Conservation (phyloP, 176 grass and related monocot species). For the Raddia guianensis region DNA sequence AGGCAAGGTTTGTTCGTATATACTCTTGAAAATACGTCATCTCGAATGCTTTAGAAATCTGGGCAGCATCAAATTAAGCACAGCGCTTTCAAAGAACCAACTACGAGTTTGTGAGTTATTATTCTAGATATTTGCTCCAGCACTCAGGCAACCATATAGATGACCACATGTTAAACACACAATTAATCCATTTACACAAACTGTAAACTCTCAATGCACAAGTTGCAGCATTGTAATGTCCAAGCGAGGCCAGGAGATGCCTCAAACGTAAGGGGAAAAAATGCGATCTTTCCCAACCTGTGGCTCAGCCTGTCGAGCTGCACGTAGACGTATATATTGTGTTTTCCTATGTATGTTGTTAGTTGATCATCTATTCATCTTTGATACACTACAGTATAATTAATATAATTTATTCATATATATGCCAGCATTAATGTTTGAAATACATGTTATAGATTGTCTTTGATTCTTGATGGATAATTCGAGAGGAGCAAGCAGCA, state of each 20-base stretch:
- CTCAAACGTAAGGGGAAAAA: neutral
- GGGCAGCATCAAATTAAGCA: neutral
- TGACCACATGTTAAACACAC: neutral
- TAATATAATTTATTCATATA: too few relatives aligned
- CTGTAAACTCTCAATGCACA: neutral
- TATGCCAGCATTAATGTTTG: too few relatives aligned
- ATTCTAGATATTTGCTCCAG: neutral
- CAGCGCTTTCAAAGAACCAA: neutral
- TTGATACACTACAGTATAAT: too few relatives aligned
- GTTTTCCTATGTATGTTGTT: too few relatives aligned
- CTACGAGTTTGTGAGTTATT: neutral
- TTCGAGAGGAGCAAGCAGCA: too few relatives aligned
- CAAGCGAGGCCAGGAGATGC: neutral
- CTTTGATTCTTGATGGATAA: too few relatives aligned
- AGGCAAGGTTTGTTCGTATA: too few relatives aligned
- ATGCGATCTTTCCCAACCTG: constrained; percentile 35
- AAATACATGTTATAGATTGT: too few relatives aligned
- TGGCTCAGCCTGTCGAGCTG: constrained; percentile 77
- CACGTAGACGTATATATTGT: constrained; percentile 81
- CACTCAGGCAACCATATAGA: neutral
- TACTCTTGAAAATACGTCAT: neutral
- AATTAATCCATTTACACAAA: neutral
- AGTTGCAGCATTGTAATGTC: neutral
- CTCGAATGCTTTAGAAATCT: neutral
- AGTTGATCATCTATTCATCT: too few relatives aligned